Percentiles rank a stretch among this genome's conserved stretches.
phyloP scores from a whole-genome alignment of 768 basidiomycete genomes.

The Neoboletus brunneissimus region DNA sequence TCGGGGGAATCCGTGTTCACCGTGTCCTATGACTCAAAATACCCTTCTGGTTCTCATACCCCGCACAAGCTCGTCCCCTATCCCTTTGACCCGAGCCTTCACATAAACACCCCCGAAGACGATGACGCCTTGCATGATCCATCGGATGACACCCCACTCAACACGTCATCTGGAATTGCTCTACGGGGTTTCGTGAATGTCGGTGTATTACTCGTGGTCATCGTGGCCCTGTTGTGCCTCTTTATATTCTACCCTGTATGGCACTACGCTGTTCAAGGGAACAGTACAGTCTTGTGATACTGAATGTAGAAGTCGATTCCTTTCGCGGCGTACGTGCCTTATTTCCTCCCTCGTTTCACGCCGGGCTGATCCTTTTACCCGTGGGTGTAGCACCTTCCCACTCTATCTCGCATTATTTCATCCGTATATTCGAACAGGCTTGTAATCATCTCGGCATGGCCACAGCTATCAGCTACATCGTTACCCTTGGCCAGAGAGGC shows the following conservation, averaged over 20 bases:
- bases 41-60: conserved; percentile 44
- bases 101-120: conserved; percentile 59
- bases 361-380: not conserved
- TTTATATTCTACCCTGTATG: conserved; percentile 84
- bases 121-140: conserved; percentile 78
- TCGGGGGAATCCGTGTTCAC: conserved; percentile 51
- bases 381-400: not conserved
- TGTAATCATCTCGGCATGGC: not conserved
- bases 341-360: not conserved
- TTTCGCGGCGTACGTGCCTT: conserved; percentile 9
- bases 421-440: not conserved
- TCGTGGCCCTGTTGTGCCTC: conserved; percentile 59
- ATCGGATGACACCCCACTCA: conserved; percentile 31
- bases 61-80: conserved; percentile 56
- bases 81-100: conserved; percentile 63
- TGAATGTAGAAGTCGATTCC: not conserved
- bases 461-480: not conserved
- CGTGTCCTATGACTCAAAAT: conserved; percentile 59
- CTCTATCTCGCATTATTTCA: conserved; percentile 6
- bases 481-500: not conserved
- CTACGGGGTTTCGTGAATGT: conserved; percentile 66
- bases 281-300: conserved; percentile 10
- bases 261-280: conserved; percentile 13
- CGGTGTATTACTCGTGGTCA: conserved; percentile 59
- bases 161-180: conserved; percentile 27